Evolutionary conservation across 2,329 filamentous ascomycete species (phyloP).

Genomic region (Tolypocladium endophyticum): DNA sequence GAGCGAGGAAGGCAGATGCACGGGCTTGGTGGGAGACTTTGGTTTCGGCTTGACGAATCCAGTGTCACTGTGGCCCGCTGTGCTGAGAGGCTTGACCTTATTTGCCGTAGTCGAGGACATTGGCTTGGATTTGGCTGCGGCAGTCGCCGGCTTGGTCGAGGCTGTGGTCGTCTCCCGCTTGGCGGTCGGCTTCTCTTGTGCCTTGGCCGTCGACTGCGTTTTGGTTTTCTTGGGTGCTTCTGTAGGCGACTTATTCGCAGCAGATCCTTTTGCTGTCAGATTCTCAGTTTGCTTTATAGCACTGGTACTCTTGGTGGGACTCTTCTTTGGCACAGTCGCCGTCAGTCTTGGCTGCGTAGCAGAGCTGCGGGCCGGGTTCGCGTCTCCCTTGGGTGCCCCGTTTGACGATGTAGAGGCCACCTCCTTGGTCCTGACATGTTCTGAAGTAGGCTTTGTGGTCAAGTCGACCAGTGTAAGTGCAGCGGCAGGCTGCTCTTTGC

Average conservation of each 20-base stretch:
- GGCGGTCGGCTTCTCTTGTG: constrained; percentile 10
- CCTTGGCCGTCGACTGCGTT: constrained; percentile 19
- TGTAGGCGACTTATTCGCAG: not conserved
- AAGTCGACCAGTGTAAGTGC: constrained; percentile 20
- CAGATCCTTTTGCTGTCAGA: constrained; percentile 6
- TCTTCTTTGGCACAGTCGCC: not conserved
- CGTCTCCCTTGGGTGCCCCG: not conserved
- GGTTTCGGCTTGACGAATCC: constrained; percentile 48
- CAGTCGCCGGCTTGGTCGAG: constrained; percentile 14
- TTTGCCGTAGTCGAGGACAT: constrained; percentile 23
- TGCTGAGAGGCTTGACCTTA: constrained; percentile 32
- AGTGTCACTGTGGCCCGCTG: constrained; percentile 24
- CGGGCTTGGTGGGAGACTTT: constrained; percentile 59
- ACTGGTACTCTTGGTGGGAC: not conserved
- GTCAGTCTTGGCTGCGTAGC: not conserved
- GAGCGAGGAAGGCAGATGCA: constrained; percentile 55
- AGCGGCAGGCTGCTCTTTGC: constrained; percentile 24
- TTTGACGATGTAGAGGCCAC: constrained; percentile 1
- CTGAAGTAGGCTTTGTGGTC: not conserved
- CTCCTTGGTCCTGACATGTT: not conserved
- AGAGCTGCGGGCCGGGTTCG: not conserved
- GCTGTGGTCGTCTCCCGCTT: constrained; percentile 23
- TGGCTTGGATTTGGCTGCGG: constrained; percentile 17
- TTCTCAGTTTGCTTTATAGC: constrained; percentile 12
- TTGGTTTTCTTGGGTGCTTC: constrained; percentile 13